Base-by-base conservation (phyloP, 768 basidiomycete genomes). In the Psilocybe cyanescens region DNA sequence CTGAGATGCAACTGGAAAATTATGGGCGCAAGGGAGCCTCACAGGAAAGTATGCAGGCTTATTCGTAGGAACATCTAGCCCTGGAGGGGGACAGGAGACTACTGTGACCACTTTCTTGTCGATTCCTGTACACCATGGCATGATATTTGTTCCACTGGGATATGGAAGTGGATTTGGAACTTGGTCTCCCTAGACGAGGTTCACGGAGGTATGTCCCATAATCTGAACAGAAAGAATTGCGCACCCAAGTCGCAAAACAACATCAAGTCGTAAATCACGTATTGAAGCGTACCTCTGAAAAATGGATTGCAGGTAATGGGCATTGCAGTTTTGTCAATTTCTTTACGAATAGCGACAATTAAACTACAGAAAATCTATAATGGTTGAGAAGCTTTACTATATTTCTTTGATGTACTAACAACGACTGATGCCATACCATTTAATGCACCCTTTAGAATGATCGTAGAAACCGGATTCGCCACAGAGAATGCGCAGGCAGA, bases 41-140 rank as follows among this genome's bases (percentile, higher is more conserved):
- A 74, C 80, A 16, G 94, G 92, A 66, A 96, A 95, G 73, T 88
- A 85, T 65, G 92, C 83, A 2, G 81, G 87, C 12, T 75, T 86
- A 45, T 95, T 94, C 78, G 85, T 92, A 51, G 89, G 88, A 24
- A 88, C 90, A 0, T 89, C 81, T 1, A 77, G 81, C n/a, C 85
- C 80, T 9, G 92, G 92, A 57, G 92, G 93, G 60, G 94, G 94
- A n/a, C 93, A 95, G 66, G 90, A 89, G 67, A 61, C 78, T 3
- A 90, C 89, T 3, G 79, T 77, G 49, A 64, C 86, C 37, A 79
- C 68, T 55, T 68, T 77, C 37, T 68, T 92, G 70, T 83, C 83
- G 55, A 85, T 88, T 46, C 68, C 94, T 58, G 71, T 80, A 6
- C 92, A 95, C 71, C 90, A 92, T 58, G 92, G 91, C 17, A 83